Base-by-base conservation (phyloP, 148 eudicot genomes). In the Cornus florida region DNA sequence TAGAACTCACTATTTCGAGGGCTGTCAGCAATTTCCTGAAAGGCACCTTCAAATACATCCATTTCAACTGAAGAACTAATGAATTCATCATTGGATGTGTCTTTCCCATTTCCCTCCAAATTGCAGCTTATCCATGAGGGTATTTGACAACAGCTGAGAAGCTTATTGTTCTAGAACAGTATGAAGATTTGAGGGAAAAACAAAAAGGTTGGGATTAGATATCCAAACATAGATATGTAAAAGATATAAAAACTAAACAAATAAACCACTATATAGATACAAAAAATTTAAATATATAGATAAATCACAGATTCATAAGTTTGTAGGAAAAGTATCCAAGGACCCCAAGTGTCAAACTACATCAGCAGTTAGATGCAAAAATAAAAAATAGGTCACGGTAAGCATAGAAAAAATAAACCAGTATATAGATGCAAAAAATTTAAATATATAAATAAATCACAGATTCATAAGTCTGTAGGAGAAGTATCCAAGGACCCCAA, bases 61-160 rank as follows among this genome's bases (percentile, higher is more conserved):
- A 95, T 95, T 87, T 93, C 99, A 65, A 89, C 91, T 80, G 89
- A 85, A 79, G 90, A 88, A 84, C 81, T 84, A 79, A 69, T 31
- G 65, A 79, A 77, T 31, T 95, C 94, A 80, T 89, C 95, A 76
- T 79, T 72, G 77, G 84, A 81, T 28, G 73, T 39, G 59, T 87
- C 90, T 77, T 53, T 74, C 33, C 68, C 76, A 80, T 92, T 96
- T 68, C 95, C 98, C 78, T 96, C 99, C 85, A 96, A 66, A 87
- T 90, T 88, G 93, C 98, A 93, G 89, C 88, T 84, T 82, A 96
- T 87, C 98, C 98, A 89, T 20, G 89, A 84, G 23, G 99, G 99
- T 81, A 93, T 73, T 85, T 86, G 89, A 80, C 85, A 86, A 72
- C 71, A 79, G 69, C 86, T 83, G 78, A 73, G 84, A 82, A 93